Evolutionary conservation across 75 land plant species (phyloP), one percentile per base, ranked within the genome.

Genomic region (Gnetum montanum): DNA sequence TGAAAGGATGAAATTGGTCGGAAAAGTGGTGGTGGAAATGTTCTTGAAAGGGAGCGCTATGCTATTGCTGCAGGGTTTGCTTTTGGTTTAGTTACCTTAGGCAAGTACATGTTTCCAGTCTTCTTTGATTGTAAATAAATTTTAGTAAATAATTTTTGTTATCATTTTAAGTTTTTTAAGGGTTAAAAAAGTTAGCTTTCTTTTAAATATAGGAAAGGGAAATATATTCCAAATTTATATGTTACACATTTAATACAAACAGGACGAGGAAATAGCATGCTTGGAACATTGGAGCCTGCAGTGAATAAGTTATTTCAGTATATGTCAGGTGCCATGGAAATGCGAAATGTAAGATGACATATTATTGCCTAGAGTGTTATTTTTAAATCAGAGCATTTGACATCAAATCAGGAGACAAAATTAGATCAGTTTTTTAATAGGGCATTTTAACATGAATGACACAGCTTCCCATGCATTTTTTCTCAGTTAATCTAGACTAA

Each of bases 31-130:
- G 84, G 96, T 54, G 99, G 88, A 70, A 95, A 83, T 79, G 86
- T 95, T 0, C 78, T 95, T 67, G 99, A 95, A 65, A 70, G 99
- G 44, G 99, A 95, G 61, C 97, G 99, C 53, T 85, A 95, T 84
- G 92, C 97, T 52, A 80, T 95, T 74, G 86, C 97, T 46, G 99
- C 99, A 36, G 99, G 99, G 52, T 77, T 81, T 60, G 75, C 97
- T 15, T 55, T 95, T 49, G 99, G 99, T 27, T 80, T 95, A 49
- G 97, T 90, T 27, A 82, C 82, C 19, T 70, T 95, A 72, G 99
- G 97, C 88, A 66, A 58, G 16, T 31, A 24, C 37, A 15, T 8
- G 24, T 50, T 22, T 43, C 12, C 10, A 30, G n/a, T 48, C 58
- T 65, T 40, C 11, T 6, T 31, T 31, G n/a, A n/a, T n/a, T n/a